Evolutionary conservation across 1,284 basidiomycete genomes (phyloP), one percentile per base, ranked within the genome.

Genomic region (Marasmius fiardii): DNA sequence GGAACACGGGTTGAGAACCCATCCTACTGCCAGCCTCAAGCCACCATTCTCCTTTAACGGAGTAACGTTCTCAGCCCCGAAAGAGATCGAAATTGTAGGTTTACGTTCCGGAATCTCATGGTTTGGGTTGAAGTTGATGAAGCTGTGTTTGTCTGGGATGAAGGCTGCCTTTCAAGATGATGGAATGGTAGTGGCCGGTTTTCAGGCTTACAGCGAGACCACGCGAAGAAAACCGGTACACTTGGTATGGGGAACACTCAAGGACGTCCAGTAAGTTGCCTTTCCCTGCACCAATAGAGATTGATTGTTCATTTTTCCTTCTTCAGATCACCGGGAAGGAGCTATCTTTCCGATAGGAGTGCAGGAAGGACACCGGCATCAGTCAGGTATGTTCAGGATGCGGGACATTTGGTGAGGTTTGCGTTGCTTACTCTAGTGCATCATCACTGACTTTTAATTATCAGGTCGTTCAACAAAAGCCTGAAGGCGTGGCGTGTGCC

Each of bases 1-100:
- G 61, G 39, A 55, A 23, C 35, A 59, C 33, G 61, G 54, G 12
- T 39, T 60, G 43, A 45, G 60, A 5, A 48, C 51, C 18, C 61
- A 62, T 51, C 61, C 61, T n/a, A 59, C 54, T 35, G 43, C 61
- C 20, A 54, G 57, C 43, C 49, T 57, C 51, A 1, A 39, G 3
- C 37, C 55, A 4, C 61, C 61, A 6, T 62, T 53, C 26, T 44
- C 48, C 11, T 62, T 62, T 44, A 58, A 53, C 7, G 61, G 61
- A 7, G 58, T 62, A 10, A 56, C 53, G 2, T 61, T 59, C 7
- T 51, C 57, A 3, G 51, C 61, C 11, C 57, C 61, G 1, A 53
- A 56, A 23, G 60, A 53, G 2, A 53, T 58, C n/a, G 58, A 62
- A 53, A 60, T 60, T 48, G 61, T 62, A 53, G 1, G 60, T 43